phyloP scores from a whole-genome alignment of 2,329 filamentous ascomycete species.

The Xylariaceae sp. region DNA sequence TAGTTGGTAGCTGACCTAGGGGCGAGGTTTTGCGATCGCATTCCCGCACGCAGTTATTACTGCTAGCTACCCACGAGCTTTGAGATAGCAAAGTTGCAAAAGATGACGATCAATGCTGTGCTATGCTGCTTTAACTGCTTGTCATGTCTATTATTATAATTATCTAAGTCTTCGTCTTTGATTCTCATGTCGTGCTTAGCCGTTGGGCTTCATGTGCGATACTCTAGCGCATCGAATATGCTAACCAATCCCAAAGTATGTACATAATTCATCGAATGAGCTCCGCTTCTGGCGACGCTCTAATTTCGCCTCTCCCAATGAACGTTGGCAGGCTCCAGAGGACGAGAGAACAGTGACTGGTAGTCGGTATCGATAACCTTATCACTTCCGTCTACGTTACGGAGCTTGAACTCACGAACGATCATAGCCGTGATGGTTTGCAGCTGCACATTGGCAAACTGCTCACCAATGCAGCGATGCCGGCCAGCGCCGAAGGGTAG shows the following conservation, averaged over 20 bases:
- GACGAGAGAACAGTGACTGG: constrained; percentile 68
- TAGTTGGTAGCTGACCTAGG: no score
- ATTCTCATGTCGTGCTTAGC: constrained; percentile 7
- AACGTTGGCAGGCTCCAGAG: constrained; percentile 65
- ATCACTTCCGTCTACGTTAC: constrained; percentile 67
- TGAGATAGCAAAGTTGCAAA: no score
- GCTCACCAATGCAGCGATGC: constrained; percentile 93
- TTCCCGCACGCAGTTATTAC: no score
- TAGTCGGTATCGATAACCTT: constrained; percentile 67
- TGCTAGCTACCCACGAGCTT: no score
- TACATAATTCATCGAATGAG: constrained; percentile 15
- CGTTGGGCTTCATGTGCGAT: background rate
- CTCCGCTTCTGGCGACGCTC: constrained; percentile 1
- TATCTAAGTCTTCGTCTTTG: constrained; percentile 12
- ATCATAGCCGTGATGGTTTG: constrained; percentile 77
- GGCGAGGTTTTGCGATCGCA: no score
- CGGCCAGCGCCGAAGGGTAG: constrained; percentile 90
- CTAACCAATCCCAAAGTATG: constrained; percentile 4
- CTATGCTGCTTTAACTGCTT: background rate
- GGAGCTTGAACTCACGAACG: constrained; percentile 75
- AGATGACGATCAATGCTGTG: no score
- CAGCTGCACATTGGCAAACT: constrained; percentile 91
- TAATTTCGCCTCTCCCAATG: constrained; percentile 67
- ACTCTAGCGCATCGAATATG: no score
- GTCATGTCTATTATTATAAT: constrained; percentile 6